Base-by-base conservation (phyloP, 148 eudicot genomes). In the Heliamphora exappendiculata region DNA sequence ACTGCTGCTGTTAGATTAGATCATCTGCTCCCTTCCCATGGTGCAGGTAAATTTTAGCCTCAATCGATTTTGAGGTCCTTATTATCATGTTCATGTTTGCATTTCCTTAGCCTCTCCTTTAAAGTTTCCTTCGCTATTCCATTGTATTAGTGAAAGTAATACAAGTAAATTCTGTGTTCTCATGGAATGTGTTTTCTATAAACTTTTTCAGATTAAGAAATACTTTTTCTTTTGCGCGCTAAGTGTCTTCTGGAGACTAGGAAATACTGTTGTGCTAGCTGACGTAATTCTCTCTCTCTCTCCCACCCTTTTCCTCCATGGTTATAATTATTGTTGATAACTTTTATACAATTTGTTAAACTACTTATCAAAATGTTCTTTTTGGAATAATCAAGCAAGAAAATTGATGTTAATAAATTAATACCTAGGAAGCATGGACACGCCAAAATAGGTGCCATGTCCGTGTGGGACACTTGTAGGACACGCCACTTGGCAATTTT, bases 21-120 rank as follows among this genome's bases (percentile, higher is more conserved):
- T 87, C 90, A 96, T 84, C 80, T 96, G 50, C 97, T 96, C 29
- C 99, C 99, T 76, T 96, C 99, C 54, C 81, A 82, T 81, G 85
- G 22, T 55, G 78, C 84, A 83, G 85, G 94, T 91, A 54, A 73
- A 78, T 72, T 75, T 75, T 50, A 20, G 13, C 66, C 70, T 33
- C 14, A 22, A 33, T 31, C 3, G 45, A 33, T 58, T 34, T 14
- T 66, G 66, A 49, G 70, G 65, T 39, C 31, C 34, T 51, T 50
- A 37, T n/a, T 33, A n/a, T 50, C 49, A 10, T 70, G 10, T 33
- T 62, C 17, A 11, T 49, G 68, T 12, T 19, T 31, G 53, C 57
- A 19, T 74, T 42, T 41, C 67, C 10, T 19, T 60, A 42, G 54
- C 64, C 67, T 73, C 66, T 57, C 24, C 57, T 47, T 14, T 16